phyloP scores from a whole-genome alignment of 2,329 filamentous ascomycete species.

The Didymella keratinophila region DNA sequence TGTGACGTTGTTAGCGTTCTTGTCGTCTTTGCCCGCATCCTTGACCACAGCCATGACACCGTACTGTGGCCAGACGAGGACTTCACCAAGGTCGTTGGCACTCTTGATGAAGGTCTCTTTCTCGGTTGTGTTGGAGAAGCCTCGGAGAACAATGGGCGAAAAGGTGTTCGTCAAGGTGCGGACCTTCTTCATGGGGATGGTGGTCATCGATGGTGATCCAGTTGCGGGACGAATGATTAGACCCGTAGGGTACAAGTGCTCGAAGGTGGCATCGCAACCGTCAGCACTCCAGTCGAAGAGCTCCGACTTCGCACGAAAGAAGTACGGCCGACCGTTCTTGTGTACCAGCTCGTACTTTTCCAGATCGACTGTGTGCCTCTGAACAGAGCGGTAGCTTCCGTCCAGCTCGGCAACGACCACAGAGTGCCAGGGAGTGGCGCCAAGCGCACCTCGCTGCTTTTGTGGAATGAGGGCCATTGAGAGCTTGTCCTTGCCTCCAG shows the following conservation, averaged over 20 bases:
- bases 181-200: slow-evolving; percentile 57
- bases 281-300: slow-evolving; percentile 27
- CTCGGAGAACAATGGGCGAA: slow-evolving; percentile 63
- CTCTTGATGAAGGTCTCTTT: slow-evolving; percentile 58
- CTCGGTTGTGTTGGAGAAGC: slow-evolving; percentile 58
- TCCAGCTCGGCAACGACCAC: slow-evolving; percentile 30
- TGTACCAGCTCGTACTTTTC: slow-evolving; percentile 33
- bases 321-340: slow-evolving; percentile 32
- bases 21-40: slow-evolving; percentile 60
- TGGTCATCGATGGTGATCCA: slow-evolving; percentile 50
- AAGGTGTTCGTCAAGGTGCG: slow-evolving; percentile 58
- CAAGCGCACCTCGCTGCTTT: slow-evolving; percentile 29
- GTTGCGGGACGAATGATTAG: slow-evolving; percentile 25
- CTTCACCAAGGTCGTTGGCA: slow-evolving; percentile 57
- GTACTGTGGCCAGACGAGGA: slow-evolving; percentile 61
- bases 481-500: slow-evolving; percentile 41
- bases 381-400: slow-evolving; percentile 32
- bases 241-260: slow-evolving; percentile 37
- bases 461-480: slow-evolving; percentile 40
- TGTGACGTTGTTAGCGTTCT: slow-evolving; percentile 61
- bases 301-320: slow-evolving; percentile 32
- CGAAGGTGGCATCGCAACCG: slow-evolving; percentile 25
- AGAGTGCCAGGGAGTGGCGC: slow-evolving; percentile 40
- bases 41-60: slow-evolving; percentile 68
- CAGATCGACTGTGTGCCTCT: slow-evolving; percentile 28